Base-by-base conservation (phyloP, 495 filamentous ascomycete genomes). In the Xylaria acuta region DNA sequence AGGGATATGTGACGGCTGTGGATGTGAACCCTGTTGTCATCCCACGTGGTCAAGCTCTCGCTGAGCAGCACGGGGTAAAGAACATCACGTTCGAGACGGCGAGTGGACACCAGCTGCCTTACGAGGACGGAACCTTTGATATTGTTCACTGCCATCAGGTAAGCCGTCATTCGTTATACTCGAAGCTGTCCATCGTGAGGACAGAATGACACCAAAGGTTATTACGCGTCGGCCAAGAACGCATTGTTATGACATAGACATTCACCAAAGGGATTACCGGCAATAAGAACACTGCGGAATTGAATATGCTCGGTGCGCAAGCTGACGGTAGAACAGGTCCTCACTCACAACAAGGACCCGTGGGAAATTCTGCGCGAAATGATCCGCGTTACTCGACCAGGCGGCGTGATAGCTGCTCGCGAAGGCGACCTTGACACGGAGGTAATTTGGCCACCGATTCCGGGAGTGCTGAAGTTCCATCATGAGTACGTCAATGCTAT, bases 351-450 rank as follows among this genome's bases (percentile, higher is more conserved):
- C 45, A 69, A 70, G 54, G 72, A 70, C 14, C 84, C 82, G 11
- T 76, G 73, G 54, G 74, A 79, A 40, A 83, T 83, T 5, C 56
- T 84, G 40, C 71, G 71, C 53, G 84, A 86, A 72, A 84, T 86
- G 81, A 75, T 84, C 7, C 73, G 84, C 20, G 83, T 85, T 18
- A 76, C 79, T 20, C 82, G 81, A 75, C 77, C 68, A 22, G 82
- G 82, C 11, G 83, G 84, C 62, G 56, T 86, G n/a, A 74, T 85
- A 32, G 80, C 82, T 34, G 75, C 80, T 53, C 79, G 84, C 30
- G 84, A 86, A 71, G 75, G 78, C 38, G 84, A 85, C 72, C 73
- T 74, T 59, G 73, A 80, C 74, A 77, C 75, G 54, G 80, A 80
- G 75, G 73, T 73, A 45, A 62, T 77, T 20, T 84, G 80, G 78